Evolutionary conservation across 176 grass and related monocot species (phyloP), one percentile per base, ranked within the genome.

Genomic region (Hsuehochloa calcarea): DNA sequence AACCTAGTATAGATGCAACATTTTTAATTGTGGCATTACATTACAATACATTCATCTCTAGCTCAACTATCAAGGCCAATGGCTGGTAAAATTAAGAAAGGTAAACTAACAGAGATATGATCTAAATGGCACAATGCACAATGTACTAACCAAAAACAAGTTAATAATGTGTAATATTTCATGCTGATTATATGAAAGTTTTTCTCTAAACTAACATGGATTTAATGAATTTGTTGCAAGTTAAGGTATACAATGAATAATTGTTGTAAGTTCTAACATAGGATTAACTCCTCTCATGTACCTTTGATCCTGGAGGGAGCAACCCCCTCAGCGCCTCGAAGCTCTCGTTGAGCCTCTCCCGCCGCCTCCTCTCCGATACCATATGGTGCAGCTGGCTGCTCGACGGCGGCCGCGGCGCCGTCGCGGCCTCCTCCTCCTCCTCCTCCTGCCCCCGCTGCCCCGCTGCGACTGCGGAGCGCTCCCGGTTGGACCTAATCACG

Each of bases 271-370:
- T 7, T 29, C 13, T 64, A 34, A 14, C 39, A 1, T 0, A n/a
- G 9, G 44, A 45, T 45, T 22, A 52, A 54, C 10, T 52, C 4
- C 5, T 64, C 15, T 74, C 16, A 35, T 74, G 45, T 87, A 96
- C 94, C 94, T 92, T 94, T 26, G 89, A 84, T 72, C 87, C 85
- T 0, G 79, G 89, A 22, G 94, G 94, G 59, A 97, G 85, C 74
- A 97, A 65, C 10, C 63, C 45, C 9, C 91, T 84, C 11, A 97
- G 89, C 10, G 50, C 34, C 47, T 94, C 78, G 51, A 97, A 97
- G 83, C 85, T 86, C 74, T 97, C 94, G 65, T 94, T 97, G 23
- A 97, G 85, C 89, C 86, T 88, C 87, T 94, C 87, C 67, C 94
- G 78, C 25, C 94, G 69, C 58, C 76, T 45, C 51, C 94, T 85